These are phyloP conservation scores for Coemansia sp. DNA, from an alignment of 192 early-diverging fungal species.

Conservation along the genomic window DNA sequence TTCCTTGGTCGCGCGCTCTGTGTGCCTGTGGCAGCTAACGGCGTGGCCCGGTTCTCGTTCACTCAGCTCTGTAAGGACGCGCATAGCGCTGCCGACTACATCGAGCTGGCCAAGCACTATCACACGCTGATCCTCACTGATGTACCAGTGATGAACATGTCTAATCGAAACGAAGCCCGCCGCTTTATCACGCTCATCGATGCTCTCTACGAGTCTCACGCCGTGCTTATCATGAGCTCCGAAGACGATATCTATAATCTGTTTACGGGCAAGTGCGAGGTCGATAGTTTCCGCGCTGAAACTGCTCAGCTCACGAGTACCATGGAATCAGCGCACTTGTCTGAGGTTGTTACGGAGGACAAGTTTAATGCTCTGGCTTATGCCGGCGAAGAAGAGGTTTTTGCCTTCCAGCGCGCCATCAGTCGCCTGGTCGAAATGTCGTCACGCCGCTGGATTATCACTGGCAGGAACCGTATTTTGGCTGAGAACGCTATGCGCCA, in stretches of 20 bases:
- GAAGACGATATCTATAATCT: constrained; percentile 66
- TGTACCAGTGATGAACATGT: constrained; percentile 67
- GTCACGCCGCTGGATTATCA: constrained; percentile 67
- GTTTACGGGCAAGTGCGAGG: constrained; percentile 68
- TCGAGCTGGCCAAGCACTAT: constrained; percentile 76
- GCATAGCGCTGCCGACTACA: constrained; percentile 85
- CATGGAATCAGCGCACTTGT: not conserved
- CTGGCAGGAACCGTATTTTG: constrained; percentile 28
- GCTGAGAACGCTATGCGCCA: constrained; percentile 44
- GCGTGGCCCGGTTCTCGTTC: constrained; percentile 78
- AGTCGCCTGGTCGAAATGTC: constrained; percentile 95
- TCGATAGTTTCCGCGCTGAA: constrained; percentile 33
- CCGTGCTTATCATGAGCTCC: constrained; percentile 71
- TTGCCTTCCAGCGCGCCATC: constrained; percentile 93
- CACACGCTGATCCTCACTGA: constrained; percentile 77
- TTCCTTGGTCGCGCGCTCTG: constrained; percentile 77
- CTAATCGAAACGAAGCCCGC: constrained; percentile 82
- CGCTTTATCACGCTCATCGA: constrained; percentile 95
- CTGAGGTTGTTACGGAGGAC: constrained; percentile 9
- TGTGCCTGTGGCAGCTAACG: constrained; percentile 66
- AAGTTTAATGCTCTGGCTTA: constrained; percentile 21
- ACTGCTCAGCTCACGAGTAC: not conserved
- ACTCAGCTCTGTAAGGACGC: constrained; percentile 74
- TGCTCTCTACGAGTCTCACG: constrained; percentile 85
- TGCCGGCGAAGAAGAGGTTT: constrained; percentile 87